Percentiles rank a stretch among this genome's conserved stretches.
Evolutionary conservation across 2,329 filamentous ascomycete species (phyloP).

Genomic region (Alternaria sp.): DNA sequence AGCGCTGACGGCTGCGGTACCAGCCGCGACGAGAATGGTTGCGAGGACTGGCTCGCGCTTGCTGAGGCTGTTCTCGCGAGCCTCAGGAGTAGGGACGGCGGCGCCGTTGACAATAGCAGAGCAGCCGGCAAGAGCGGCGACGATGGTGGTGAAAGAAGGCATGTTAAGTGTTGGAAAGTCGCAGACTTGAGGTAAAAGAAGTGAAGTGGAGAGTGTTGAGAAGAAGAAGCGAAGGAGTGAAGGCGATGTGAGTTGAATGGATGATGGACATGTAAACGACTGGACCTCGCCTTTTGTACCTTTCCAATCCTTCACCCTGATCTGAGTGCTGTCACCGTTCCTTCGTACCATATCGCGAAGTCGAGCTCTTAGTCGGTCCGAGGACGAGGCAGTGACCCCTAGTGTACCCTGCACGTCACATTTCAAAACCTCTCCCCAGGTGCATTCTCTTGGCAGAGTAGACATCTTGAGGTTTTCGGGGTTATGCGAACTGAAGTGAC

Average conservation of each 20-base stretch:
- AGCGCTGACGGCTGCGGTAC: conserved; percentile 10
- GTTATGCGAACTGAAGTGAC: background rate
- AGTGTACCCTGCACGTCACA: conserved; percentile 1
- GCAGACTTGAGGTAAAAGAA: conserved; percentile 1
- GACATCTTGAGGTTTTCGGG: background rate
- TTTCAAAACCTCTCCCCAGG: background rate
- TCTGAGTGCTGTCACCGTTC: background rate
- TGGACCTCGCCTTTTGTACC: background rate
- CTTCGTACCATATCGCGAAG: background rate
- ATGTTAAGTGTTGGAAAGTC: conserved; percentile 4
- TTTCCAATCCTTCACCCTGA: background rate
- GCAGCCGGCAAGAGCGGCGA: conserved; percentile 3
- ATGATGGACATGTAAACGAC: background rate
- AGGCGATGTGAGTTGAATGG: background rate
- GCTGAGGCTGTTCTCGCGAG: background rate
- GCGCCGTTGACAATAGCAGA: conserved; percentile 8
- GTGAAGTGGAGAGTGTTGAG: background rate
- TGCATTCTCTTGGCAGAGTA: conserved; percentile 4
- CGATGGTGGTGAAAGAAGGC: conserved; percentile 10
- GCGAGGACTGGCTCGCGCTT: conserved; percentile 8
- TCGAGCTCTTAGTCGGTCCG: background rate
- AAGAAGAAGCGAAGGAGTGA: background rate
- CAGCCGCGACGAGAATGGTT: conserved; percentile 8
- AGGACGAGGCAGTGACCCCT: background rate
- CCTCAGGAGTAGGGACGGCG: conserved; percentile 5